phyloP scores from a whole-genome alignment of 192 early-diverging fungal species.

The Rhizoclosmatium sp. region DNA sequence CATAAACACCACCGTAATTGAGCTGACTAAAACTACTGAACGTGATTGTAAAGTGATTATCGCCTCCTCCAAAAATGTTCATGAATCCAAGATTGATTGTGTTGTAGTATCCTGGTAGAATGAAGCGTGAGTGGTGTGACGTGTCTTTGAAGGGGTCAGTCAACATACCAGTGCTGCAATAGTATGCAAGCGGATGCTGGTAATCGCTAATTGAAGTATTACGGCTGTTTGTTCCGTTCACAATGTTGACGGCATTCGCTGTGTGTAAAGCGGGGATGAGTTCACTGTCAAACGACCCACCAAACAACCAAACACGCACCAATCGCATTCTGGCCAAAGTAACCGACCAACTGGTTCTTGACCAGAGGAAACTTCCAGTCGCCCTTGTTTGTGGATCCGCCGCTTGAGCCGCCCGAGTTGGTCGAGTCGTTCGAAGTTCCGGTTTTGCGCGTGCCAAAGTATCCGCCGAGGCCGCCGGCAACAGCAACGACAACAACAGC shows the following conservation, averaged over 20 bases:
- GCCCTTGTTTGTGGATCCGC: not conserved
- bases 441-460: not conserved
- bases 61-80: conserved; percentile 9
- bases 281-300: too few species aligned
- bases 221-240: not conserved
- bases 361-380: not conserved
- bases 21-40: not conserved
- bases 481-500: not conserved
- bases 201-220: not conserved
- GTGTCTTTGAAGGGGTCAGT: not conserved
- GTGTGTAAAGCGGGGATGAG: not conserved
- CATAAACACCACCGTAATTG: not conserved
- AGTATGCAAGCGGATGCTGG: not conserved
- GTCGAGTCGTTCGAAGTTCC: not conserved
- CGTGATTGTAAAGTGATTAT: conserved; percentile 3
- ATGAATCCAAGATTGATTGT: conserved; percentile 16
- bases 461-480: conserved; percentile 1
- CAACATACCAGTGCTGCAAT: conserved; percentile 6
- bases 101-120: not conserved
- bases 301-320: not conserved
- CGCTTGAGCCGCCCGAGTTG: not conserved
- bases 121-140: not conserved
- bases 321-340: conserved; percentile 20
- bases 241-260: conserved; percentile 6
- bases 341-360: not conserved